Evolutionary conservation across 257 asterid genomes (phyloP).

Genomic region (Forsythia viridissima): DNA sequence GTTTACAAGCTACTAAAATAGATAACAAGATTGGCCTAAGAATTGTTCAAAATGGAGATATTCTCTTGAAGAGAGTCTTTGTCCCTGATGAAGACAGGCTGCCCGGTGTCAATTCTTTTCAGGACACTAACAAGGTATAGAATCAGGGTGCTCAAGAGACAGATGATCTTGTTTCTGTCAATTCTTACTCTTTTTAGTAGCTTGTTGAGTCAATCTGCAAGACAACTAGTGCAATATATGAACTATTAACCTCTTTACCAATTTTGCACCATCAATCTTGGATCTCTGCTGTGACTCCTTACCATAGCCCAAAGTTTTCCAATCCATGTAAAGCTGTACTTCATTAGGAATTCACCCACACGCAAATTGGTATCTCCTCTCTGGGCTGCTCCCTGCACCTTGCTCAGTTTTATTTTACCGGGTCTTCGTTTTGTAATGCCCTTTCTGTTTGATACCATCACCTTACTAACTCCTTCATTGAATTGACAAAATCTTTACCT

Average conservation of each 20-base stretch:
- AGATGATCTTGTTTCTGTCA: conserved; percentile 1
- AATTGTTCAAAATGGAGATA: conserved; percentile 93
- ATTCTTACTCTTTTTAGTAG: background rate
- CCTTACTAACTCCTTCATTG: background rate
- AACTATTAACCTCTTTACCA: background rate
- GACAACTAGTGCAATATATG: background rate
- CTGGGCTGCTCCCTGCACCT: background rate
- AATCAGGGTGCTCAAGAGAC: conserved; percentile 14
- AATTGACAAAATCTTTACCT: conserved; percentile 7
- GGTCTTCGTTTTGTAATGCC: background rate
- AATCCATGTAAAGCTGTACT: background rate
- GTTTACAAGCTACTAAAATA: conserved; percentile 86
- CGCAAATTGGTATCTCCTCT: background rate
- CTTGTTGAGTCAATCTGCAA: background rate
- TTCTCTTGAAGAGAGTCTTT: conserved; percentile 71
- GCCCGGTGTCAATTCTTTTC: conserved; percentile 84
- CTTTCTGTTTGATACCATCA: background rate
- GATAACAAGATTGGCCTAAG: conserved; percentile 92
- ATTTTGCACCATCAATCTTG: background rate
- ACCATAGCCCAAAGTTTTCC: background rate
- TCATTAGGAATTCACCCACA: conserved; percentile 3
- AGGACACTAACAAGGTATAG: conserved; percentile 88
- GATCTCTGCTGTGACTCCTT: too few species aligned
- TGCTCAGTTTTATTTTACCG: background rate
- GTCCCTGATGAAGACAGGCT: conserved; percentile 94